Evolutionary conservation across 1,284 basidiomycete genomes (phyloP).

Genomic region (Sanguinoderma infundibulare): DNA sequence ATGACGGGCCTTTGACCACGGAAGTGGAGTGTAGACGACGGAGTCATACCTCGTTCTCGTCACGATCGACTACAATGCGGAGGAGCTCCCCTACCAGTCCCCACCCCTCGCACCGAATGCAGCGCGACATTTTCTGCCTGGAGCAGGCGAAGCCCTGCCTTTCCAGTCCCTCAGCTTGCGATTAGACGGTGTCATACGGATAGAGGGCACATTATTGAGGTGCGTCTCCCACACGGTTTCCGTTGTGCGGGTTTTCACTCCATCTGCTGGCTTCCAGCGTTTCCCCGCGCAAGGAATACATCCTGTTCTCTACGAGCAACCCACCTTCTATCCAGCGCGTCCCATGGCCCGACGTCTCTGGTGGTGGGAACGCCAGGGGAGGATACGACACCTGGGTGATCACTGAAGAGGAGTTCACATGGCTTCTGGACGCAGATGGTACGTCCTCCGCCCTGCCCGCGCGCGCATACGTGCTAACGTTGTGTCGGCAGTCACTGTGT

Average conservation of each 20-base stretch:
- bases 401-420: slow-evolving; percentile 70
- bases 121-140: slow-evolving; percentile 71
- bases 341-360: slow-evolving; percentile 69
- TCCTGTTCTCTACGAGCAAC: slow-evolving; percentile 72
- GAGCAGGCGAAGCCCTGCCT: slow-evolving; percentile 77
- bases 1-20: background rate
- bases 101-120: slow-evolving; percentile 56
- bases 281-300: slow-evolving; percentile 69
- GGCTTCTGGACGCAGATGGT: slow-evolving; percentile 77
- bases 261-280: slow-evolving; percentile 48
- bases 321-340: slow-evolving; percentile 79
- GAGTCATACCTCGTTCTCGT: slow-evolving; percentile 81
- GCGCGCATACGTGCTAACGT: background rate
- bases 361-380: slow-evolving; percentile 29
- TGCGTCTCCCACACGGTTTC: slow-evolving; percentile 36
- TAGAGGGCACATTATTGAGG: slow-evolving; percentile 78
- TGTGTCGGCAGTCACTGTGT: slow-evolving; percentile 54
- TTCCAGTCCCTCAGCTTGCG: slow-evolving; percentile 67
- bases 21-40: slow-evolving; percentile 56
- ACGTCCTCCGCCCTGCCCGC: slow-evolving; percentile 1
- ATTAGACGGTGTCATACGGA: slow-evolving; percentile 83
- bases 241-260: slow-evolving; percentile 2
- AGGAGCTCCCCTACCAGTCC: slow-evolving; percentile 59
- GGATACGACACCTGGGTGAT: slow-evolving; percentile 75
- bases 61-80: slow-evolving; percentile 63